Percentiles rank a stretch among this genome's conserved stretches.
Conservation (phyloP, 1,139 yeast species). For the Blastobotrys apis region DNA sequence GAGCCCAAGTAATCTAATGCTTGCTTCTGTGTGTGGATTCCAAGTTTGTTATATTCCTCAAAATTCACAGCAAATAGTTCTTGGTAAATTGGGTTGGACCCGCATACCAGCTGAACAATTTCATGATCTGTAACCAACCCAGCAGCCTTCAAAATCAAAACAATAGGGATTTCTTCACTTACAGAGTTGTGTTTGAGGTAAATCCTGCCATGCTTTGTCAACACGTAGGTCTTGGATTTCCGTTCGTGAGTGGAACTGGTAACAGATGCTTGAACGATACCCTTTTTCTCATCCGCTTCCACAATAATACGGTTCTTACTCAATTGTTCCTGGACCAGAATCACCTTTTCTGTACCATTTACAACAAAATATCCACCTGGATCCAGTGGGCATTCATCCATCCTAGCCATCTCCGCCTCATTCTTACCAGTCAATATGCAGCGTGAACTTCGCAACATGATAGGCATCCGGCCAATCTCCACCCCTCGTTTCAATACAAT, state of each 20-base stretch:
- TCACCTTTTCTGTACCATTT: constrained; percentile 97
- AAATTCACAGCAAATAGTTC: constrained; percentile 88
- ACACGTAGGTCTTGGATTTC: constrained; percentile 92
- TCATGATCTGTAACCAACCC: constrained; percentile 92
- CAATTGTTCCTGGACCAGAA: constrained; percentile 92
- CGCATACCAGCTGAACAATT: constrained; percentile 90
- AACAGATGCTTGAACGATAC: constrained; percentile 93
- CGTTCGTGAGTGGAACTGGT: constrained; percentile 97
- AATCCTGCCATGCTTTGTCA: constrained; percentile 84
- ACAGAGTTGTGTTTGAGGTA: constrained; percentile 92
- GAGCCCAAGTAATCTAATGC: constrained; percentile 89
- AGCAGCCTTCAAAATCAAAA: constrained; percentile 87
- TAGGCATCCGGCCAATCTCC: constrained; percentile 97
- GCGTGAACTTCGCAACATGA: constrained; percentile 89
- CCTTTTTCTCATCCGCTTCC: constrained; percentile 93
- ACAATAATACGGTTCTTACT: constrained; percentile 96
- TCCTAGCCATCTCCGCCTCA: constrained; percentile 78
- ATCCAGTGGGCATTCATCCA: constrained; percentile 94
- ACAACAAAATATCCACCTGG: constrained; percentile 99
- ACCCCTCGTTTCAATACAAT: constrained; percentile 85
- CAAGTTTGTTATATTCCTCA: constrained; percentile 87
- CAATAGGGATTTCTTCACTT: constrained; percentile 93
- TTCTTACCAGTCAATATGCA: constrained; percentile 78
- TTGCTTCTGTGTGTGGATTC: constrained; percentile 87
- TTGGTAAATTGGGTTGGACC: constrained; percentile 80